Base-by-base conservation (phyloP, 352 stramenopile species). In the Peronospora belbahrii region DNA sequence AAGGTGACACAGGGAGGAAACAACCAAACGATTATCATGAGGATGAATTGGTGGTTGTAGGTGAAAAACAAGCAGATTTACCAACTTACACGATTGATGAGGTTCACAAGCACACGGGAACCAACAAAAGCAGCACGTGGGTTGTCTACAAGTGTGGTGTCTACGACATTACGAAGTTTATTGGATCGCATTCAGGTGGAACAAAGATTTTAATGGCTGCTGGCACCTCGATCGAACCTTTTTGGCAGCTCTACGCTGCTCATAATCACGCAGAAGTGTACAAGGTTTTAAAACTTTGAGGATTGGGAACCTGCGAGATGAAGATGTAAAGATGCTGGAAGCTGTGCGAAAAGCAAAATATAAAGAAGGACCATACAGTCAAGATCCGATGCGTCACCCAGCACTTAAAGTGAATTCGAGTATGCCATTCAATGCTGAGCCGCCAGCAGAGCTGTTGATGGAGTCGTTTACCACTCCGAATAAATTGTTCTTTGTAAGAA, bases 81-180 rank as follows among this genome's bases (percentile, higher is more conserved):
- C 81, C 78, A 9, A 88, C 72, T 11, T 90, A 75, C 47, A 62
- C 71, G 13, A 65, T 90, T 4, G 67, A 80, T 2, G 62, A 89
- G 14, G 78, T 93, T 34, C 70, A 87, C 43, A 65, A 70, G 35
- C 78, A 93, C 53, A 84, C 74, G 17, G 76, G 71, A 10, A 67
- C 70, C 18, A 70, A 85, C 41, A 80, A 74, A 28, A 83, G 67
- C 35, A 76, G 88, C 39, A 80, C 85, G 35, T 98, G 93, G 89
- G 92, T 97, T 22, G 94, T 95, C 22, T 98, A 97, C 62, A 77
- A 70, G 13, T 69, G 93, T 52, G 83, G 88, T 28, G 94, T 98
- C 11, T 98, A 98, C 70, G 94, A 99, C 69, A 95, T 98, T 33
- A 97, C 95, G 3, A 74, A 95, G 49, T 99, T 98, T 62, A 86